These are phyloP conservation scores for Aureobasidium sp. DNA, from an alignment of 2,329 filamentous ascomycete species.

Conservation along the genomic window DNA sequence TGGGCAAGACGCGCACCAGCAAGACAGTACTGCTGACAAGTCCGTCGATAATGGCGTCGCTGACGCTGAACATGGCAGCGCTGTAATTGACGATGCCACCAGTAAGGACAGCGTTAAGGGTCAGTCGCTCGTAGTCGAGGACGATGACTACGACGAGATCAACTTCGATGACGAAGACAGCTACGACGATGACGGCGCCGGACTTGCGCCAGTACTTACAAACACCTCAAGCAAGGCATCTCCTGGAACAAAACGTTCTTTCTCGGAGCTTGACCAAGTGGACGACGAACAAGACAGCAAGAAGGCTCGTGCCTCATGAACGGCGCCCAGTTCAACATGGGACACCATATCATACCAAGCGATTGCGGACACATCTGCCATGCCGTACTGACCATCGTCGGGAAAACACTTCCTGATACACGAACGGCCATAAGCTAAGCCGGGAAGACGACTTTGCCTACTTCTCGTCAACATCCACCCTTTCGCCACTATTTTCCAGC, in stretches of 20 bases:
- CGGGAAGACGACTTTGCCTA: not conserved
- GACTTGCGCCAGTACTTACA: not conserved
- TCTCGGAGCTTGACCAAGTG: constrained; percentile 11
- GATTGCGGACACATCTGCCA: not conserved
- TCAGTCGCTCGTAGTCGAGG: not conserved
- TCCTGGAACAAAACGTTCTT: not conserved
- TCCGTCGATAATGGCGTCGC: not conserved
- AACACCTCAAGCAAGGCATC: constrained; percentile 13
- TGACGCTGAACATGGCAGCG: not conserved
- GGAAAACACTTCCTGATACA: not conserved
- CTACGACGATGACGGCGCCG: constrained; percentile 19
- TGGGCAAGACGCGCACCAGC: not conserved
- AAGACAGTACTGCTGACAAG: not conserved
- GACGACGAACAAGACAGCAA: constrained; percentile 17
- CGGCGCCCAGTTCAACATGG: constrained; percentile 7
- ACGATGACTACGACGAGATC: constrained; percentile 20
- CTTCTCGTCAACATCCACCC: not conserved
- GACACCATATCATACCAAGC: not conserved
- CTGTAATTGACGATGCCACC: not conserved
- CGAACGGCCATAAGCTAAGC: not conserved
- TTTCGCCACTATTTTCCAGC: constrained; percentile 1
- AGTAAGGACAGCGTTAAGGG: not conserved
- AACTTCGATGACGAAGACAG: constrained; percentile 21
- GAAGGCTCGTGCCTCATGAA: constrained; percentile 18
- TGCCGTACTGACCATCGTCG: not conserved